Conservation (phyloP, 345 rosid species). For the Cochlearia excelsa region DNA sequence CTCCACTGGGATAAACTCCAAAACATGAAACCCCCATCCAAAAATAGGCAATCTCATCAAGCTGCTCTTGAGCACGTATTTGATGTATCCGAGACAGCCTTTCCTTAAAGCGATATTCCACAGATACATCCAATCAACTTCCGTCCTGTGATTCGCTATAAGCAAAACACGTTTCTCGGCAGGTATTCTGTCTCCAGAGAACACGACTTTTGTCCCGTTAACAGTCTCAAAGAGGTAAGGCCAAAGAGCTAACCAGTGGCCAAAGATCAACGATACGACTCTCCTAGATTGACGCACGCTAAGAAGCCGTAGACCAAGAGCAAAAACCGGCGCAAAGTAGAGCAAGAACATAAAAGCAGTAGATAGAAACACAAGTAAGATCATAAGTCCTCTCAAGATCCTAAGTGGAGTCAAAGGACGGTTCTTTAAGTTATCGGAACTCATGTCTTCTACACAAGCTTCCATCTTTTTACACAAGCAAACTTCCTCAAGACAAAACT, state of each 20-base stretch:
- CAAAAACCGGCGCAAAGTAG: constrained; percentile 52
- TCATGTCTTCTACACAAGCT: constrained; percentile 40
- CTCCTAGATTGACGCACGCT: constrained; percentile 56
- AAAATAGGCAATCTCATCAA: constrained; percentile 73
- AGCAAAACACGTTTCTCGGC: constrained; percentile 57
- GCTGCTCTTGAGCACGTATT: constrained; percentile 80
- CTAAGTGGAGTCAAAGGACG: constrained; percentile 59
- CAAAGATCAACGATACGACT: constrained; percentile 53
- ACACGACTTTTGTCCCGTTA: constrained; percentile 62
- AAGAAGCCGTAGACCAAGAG: constrained; percentile 43
- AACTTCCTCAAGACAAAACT: constrained; percentile 29
- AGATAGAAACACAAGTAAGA: constrained; percentile 57
- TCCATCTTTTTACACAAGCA: constrained; percentile 47
- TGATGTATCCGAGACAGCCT: constrained; percentile 67
- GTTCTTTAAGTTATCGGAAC: constrained; percentile 46
- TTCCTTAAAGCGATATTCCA: constrained; percentile 82
- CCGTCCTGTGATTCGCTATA: constrained; percentile 83
- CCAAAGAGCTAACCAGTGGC: constrained; percentile 76
- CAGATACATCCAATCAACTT: constrained; percentile 90
- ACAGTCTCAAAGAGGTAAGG: constrained; percentile 78
- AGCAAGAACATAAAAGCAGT: constrained; percentile 67
- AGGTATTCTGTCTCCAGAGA: constrained; percentile 63
- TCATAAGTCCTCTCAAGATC: constrained; percentile 59
- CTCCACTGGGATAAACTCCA: constrained; percentile 84
- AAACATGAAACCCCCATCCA: constrained; percentile 83